Base-by-base conservation (phyloP, 805 yeast genomes). In the Candida saitoana region DNA sequence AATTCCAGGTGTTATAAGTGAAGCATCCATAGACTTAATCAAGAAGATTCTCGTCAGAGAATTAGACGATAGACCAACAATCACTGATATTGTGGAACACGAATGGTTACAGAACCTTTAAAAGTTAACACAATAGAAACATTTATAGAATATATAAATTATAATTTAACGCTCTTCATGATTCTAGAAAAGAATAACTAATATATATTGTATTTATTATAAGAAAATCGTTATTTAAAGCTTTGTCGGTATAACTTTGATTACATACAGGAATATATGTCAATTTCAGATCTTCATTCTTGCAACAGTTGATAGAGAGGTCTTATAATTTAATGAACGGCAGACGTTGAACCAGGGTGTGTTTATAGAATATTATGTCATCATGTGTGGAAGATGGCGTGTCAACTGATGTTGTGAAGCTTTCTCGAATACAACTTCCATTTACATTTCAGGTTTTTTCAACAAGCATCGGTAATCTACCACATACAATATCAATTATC, bases 11-110 rank as follows among this genome's bases (percentile, higher is more conserved):
- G 71, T 75, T n/a, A 73, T 80, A 16, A 80, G 87, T 52, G 81
- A 76, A 1, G 76, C 69, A 2, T 78, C 90, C 51, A 64, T 79
- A 19, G 71, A 69, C 4, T 68, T 90, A 56, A 84, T 90, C 34
- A 67, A 67, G 44, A 69, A 57, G 50, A 86, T 90, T 34, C 69
- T 91, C 46, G 78, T 78, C n/a, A 74, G 93, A 38, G 82, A 83
- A 41, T 71, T 84, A 16, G 67, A 67, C 6, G 56, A 73, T 42
- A 73, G 98, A 49, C 95, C 96, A 1, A 76, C 84, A 0, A 84
- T 89, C 65, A 74, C 79, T 18, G 84, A 82, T 24, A 80, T 90
- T 9, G 66, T 74, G 34, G 74, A 77, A 29, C 87, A 87, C 57
- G 67, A 62, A n/a, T 90, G 97, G 96, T 50, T 66, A 36, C 34